Evolutionary conservation across 768 basidiomycete species (phyloP).

Genomic region (Termitomyces sp.): DNA sequence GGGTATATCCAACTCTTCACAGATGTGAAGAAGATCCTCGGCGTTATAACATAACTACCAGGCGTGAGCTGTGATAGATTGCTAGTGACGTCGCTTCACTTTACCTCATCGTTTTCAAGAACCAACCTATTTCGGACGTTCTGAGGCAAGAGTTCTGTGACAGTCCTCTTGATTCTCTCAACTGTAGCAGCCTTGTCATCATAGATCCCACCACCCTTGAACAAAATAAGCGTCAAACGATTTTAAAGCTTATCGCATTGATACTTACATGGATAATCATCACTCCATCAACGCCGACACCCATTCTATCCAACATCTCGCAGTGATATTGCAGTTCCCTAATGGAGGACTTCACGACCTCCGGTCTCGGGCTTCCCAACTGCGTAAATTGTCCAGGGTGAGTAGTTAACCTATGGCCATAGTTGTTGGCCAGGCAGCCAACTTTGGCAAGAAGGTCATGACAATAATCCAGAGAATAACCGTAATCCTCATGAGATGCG

Average conservation of each 20-base stretch:
- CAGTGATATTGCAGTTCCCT: constrained; percentile 83
- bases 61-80: not conserved
- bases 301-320: constrained; percentile 85
- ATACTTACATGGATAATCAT: constrained; percentile 74
- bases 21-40: constrained; percentile 82
- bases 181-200: constrained; percentile 72
- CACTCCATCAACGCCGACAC: constrained; percentile 74
- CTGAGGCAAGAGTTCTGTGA: constrained; percentile 48
- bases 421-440: constrained; percentile 61
- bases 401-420: constrained; percentile 75
- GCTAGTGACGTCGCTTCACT: not conserved
- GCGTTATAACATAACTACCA: constrained; percentile 75
- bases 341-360: constrained; percentile 70
- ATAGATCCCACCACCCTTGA: constrained; percentile 74
- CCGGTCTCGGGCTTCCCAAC: constrained; percentile 71
- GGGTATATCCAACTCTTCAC: constrained; percentile 76
- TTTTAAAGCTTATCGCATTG: not conserved
- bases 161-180: constrained; percentile 66
- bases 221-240: not conserved
- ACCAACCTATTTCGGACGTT: constrained; percentile 71
- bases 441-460: constrained; percentile 44
- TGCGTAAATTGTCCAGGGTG: constrained; percentile 89
- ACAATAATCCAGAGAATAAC: constrained; percentile 79
- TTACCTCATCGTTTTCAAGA: constrained; percentile 91
- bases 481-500: constrained; percentile 74